phyloP scores from a whole-genome alignment of 1,284 basidiomycete genomes.

The Boletus calvinii region DNA sequence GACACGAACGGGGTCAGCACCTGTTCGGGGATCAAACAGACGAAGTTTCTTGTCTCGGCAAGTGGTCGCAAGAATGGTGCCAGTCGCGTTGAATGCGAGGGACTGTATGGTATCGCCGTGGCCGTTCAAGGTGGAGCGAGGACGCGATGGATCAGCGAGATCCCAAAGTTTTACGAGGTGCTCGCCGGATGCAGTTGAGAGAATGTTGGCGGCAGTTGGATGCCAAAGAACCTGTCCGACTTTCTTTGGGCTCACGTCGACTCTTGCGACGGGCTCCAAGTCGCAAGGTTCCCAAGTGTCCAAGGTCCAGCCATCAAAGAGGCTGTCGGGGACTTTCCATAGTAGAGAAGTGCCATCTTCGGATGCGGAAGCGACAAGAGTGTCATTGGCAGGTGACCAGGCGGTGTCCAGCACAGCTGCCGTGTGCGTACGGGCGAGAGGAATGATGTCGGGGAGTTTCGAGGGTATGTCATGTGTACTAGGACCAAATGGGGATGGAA shows the following conservation, averaged over 20 bases:
- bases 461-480: slow-evolving; percentile 57
- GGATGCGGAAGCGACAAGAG: slow-evolving; percentile 84
- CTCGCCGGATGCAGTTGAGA: slow-evolving; percentile 88
- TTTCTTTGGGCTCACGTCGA: slow-evolving; percentile 79
- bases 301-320: slow-evolving; percentile 84
- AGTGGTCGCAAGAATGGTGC: slow-evolving; percentile 76
- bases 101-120: slow-evolving; percentile 91
- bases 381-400: slow-evolving; percentile 95
- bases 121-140: slow-evolving; percentile 65
- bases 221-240: slow-evolving; percentile 95
- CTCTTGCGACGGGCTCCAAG: slow-evolving; percentile 76
- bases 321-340: slow-evolving; percentile 75
- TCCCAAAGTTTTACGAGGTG: slow-evolving; percentile 93
- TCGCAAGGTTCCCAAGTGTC: slow-evolving; percentile 84
- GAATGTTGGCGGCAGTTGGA: slow-evolving; percentile 84
- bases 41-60: slow-evolving; percentile 92
- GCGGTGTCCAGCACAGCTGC: slow-evolving; percentile 93
- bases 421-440: slow-evolving; percentile 85
- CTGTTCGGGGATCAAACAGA: slow-evolving; percentile 85
- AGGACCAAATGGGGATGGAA: slow-evolving; percentile 70
- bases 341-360: slow-evolving; percentile 94
- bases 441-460: slow-evolving; percentile 91
- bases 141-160: slow-evolving; percentile 65
- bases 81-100: slow-evolving; percentile 81
- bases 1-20: slow-evolving; percentile 76